Evolutionary conservation across 306 rosid species (phyloP).

Genomic region (Gleditsia sinensis): DNA sequence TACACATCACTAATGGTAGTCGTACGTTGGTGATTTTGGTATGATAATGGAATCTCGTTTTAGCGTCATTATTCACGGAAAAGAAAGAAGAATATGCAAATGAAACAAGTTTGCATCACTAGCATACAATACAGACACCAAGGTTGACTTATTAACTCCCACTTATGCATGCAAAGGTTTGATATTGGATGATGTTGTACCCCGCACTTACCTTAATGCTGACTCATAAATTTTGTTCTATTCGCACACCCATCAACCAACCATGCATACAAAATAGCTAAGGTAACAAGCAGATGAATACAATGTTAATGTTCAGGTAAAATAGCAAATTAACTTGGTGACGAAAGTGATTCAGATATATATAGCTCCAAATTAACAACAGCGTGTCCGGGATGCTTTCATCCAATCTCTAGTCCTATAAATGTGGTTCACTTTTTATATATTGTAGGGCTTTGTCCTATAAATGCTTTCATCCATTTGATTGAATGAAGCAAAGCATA

Average conservation of each 20-base stretch:
- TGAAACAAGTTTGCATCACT: slow-evolving; percentile 8
- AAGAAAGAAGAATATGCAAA: not conserved
- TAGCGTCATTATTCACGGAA: not conserved
- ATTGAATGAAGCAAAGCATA: too few species aligned
- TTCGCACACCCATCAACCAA: not conserved
- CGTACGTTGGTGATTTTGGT: not conserved
- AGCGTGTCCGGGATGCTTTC: too few species aligned
- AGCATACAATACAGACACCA: not conserved
- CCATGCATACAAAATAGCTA: not conserved
- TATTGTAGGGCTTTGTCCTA: too few species aligned
- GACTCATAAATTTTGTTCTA: not conserved
- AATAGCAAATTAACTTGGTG: too few species aligned
- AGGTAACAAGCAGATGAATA: not conserved
- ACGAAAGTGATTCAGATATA: too few species aligned
- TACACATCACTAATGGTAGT: too few species aligned
- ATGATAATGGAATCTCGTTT: not conserved
- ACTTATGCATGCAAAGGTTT: slow-evolving; percentile 12
- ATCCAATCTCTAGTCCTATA: too few species aligned
- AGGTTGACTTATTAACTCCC: not conserved
- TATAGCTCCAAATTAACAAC: too few species aligned
- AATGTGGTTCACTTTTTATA: too few species aligned
- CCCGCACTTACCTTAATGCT: slow-evolving; percentile 9
- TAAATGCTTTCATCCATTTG: too few species aligned
- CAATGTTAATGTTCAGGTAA: not conserved
- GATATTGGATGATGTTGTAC: slow-evolving; percentile 5